These are phyloP conservation scores for Tetracladium setigerum DNA, from an alignment of 495 filamentous ascomycete species.

Conservation along the genomic window DNA sequence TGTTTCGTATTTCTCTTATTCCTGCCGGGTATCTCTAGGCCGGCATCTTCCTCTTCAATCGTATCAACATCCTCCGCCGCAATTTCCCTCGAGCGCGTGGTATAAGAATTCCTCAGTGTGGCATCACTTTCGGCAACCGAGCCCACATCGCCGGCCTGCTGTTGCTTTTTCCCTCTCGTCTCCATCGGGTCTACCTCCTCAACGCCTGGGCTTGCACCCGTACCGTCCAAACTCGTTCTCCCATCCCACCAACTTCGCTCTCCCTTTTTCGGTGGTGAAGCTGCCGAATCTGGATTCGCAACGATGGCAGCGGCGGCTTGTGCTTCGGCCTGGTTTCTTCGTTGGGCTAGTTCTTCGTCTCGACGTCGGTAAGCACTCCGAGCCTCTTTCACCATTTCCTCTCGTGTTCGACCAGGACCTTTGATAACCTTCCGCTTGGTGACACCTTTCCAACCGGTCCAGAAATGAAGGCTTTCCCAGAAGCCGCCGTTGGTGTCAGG, in stretches of 20 bases:
- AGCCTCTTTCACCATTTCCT: conserved; percentile 39
- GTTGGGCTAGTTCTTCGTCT: conserved; percentile 30
- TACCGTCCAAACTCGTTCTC: not conserved
- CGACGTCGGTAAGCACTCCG: conserved; percentile 33
- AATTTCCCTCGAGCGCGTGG: not conserved
- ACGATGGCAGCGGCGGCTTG: not conserved
- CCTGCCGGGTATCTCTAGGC: no score
- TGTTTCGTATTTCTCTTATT: no score
- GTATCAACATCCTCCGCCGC: not conserved
- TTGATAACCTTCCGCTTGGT: conserved; percentile 13
- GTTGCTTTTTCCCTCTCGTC: not conserved
- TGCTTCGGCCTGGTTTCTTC: conserved; percentile 1
- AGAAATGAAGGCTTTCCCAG: conserved; percentile 30
- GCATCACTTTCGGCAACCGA: not conserved
- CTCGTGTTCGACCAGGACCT: conserved; percentile 19
- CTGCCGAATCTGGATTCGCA: conserved; percentile 3
- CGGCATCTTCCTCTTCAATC: no score
- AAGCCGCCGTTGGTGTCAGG: conserved; percentile 35
- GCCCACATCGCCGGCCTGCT: not conserved
- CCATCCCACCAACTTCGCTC: conserved; percentile 21
- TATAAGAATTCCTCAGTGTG: not conserved
- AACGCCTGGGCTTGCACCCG: not conserved
- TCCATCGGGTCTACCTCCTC: not conserved
- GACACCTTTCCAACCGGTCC: conserved; percentile 32
- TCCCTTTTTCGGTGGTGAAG: not conserved